Base-by-base conservation (phyloP, 2,329 filamentous ascomycete genomes). In the Coniochaeta prunicola region DNA sequence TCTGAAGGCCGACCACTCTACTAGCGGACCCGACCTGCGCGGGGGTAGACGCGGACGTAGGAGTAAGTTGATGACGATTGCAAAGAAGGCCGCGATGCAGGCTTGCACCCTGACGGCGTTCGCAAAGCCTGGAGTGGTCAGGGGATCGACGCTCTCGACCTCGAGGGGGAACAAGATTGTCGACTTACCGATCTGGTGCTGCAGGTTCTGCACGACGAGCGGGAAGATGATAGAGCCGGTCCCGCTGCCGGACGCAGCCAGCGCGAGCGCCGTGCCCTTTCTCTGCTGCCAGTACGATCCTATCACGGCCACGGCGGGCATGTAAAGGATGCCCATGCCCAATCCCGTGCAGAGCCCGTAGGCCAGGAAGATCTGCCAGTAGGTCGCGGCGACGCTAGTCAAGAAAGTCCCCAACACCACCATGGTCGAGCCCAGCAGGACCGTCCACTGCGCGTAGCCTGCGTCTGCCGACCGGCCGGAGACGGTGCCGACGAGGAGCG, bases 341-440 rank as follows among this genome's bases (percentile, higher is more conserved):
- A 57, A 9, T 2, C 55, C 55, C 15, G 30, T 33, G 55, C 26
- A 38, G 21, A 57, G 10, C 5, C 75, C 74, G 57, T 76, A 73
- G 1, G 72, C 66, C 1, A 77, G 62, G 7, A 76, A 57, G 15
- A 74, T 57, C 59, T 76, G 73, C 65, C 67, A 75, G 64, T 74
- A 77, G 24, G 62, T 59, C 7, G 57, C 64, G 13, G 57, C 59
- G 17, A 64, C 19, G 36, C 58, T 59, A 2, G 60, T 63, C 57
- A 61, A 56, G 62, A 76, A 71, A 50, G 73, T 57, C 2, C 69
- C 70, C n/a, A 69, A 33, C 56, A 63, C 61, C 36, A 64, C 58
- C 19, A 67, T 56, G 24, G 61, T 58, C 55, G 72, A 60, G n/a
- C 69, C 70, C 13, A 67, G 28, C 31, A 60, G 58, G 42, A 66